These are phyloP conservation scores for Wickerhamomyces sp. DNA, from an alignment of 1,139 yeast genomes.

Conservation along the genomic window DNA sequence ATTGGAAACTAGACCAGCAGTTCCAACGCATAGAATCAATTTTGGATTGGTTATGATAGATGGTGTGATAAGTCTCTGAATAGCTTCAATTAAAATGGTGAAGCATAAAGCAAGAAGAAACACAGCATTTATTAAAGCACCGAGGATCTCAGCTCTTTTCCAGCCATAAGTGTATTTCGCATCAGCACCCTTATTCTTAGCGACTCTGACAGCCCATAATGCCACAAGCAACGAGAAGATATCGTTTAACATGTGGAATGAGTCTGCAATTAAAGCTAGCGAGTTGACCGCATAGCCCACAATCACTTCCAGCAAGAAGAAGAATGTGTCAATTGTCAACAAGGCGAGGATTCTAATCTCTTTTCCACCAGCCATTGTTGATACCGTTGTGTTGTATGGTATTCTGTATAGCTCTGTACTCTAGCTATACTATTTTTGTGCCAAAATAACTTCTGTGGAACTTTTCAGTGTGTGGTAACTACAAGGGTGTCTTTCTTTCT, in stretches of 20 bases:
- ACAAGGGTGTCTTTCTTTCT: too few species aligned
- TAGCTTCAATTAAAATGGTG: conserved; percentile 87
- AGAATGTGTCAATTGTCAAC: conserved; percentile 70
- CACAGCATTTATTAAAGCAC: conserved; percentile 91
- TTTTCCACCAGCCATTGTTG: conserved; percentile 34
- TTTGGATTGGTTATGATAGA: conserved; percentile 75
- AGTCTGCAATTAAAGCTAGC: conserved; percentile 88
- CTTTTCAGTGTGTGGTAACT: too few species aligned
- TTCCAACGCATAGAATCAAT: conserved; percentile 75
- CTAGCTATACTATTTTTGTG: too few species aligned
- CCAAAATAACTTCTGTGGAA: too few species aligned
- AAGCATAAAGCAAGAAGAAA: conserved; percentile 88
- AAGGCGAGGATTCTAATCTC: conserved; percentile 72
- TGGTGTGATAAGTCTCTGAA: conserved; percentile 82
- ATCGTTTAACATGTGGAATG: conserved; percentile 97
- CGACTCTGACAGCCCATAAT: conserved; percentile 92
- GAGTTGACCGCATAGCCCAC: conserved; percentile 90
- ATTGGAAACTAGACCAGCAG: conserved; percentile 78
- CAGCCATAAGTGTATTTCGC: conserved; percentile 91
- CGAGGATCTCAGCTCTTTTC: conserved; percentile 94
- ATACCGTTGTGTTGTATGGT: neutral
- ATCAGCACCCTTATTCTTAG: conserved; percentile 78
- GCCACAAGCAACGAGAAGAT: conserved; percentile 87
- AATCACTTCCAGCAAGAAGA: conserved; percentile 80
- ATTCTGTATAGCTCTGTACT: too few species aligned